Percentiles rank a stretch among this genome's conserved stretches.
phyloP scores from a whole-genome alignment of 2,329 filamentous ascomycete genomes.

The Uncinocarpus reesii region DNA sequence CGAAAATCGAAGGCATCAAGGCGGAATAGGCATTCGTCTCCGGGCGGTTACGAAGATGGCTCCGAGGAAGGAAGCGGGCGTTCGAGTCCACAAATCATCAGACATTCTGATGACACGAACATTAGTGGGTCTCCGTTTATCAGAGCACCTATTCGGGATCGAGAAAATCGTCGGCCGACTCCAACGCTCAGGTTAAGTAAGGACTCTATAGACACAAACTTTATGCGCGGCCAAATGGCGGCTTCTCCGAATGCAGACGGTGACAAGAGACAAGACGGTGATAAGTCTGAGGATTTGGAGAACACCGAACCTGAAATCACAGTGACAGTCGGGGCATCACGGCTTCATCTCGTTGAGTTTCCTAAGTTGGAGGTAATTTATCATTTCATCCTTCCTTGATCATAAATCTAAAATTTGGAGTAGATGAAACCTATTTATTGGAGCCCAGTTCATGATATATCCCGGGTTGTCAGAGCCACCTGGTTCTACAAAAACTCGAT shows the following conservation, averaged over 20 bases:
- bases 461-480: slow-evolving; percentile 70
- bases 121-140: slow-evolving; percentile 43
- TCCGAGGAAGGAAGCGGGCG: slow-evolving; percentile 19
- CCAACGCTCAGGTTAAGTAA: slow-evolving; percentile 4
- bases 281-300: background rate
- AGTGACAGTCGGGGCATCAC: slow-evolving; percentile 79
- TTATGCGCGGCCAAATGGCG: background rate
- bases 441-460: slow-evolving; percentile 84
- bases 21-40: slow-evolving; percentile 23
- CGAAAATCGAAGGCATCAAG: slow-evolving; percentile 24
- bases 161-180: slow-evolving; percentile 9
- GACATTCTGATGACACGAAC: slow-evolving; percentile 27
- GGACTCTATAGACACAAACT: background rate
- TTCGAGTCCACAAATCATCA: slow-evolving; percentile 21
- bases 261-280: background rate
- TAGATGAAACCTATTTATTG: slow-evolving; percentile 97
- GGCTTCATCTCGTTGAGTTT: slow-evolving; percentile 77
- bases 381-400: background rate
- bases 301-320: slow-evolving; percentile 35
- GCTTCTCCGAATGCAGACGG: background rate
- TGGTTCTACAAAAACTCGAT: slow-evolving; percentile 98
- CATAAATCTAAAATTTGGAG: background rate
- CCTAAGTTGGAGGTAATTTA: slow-evolving; percentile 49
- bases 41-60: slow-evolving; percentile 21
- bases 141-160: slow-evolving; percentile 30